Evolutionary conservation across 805 yeast species (phyloP).

Genomic region (Teunomyces tritomae): DNA sequence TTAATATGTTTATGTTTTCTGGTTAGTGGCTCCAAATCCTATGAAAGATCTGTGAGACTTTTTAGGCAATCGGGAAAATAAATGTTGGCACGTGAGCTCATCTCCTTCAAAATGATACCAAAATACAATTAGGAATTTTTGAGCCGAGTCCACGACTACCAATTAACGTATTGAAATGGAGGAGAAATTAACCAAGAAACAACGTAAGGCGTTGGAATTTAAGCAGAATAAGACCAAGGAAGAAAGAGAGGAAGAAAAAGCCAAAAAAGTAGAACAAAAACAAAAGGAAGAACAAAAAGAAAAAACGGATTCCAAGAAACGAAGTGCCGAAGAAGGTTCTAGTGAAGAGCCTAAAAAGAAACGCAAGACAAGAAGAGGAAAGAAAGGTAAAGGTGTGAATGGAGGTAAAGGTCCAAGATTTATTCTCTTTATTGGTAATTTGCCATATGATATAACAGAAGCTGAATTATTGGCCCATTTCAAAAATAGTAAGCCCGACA

Average conservation of each 20-base stretch:
- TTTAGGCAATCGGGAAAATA: background rate
- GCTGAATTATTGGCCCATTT: slow-evolving; percentile 70
- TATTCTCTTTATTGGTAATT: slow-evolving; percentile 84
- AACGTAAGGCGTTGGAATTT: slow-evolving; percentile 61
- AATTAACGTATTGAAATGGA: slow-evolving; percentile 5
- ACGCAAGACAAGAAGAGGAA: slow-evolving; percentile 75
- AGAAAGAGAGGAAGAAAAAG: slow-evolving; percentile 34
- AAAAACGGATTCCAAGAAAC: slow-evolving; percentile 26
- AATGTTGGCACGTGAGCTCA: slow-evolving; percentile 1
- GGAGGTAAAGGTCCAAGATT: slow-evolving; percentile 60
- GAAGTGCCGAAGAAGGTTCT: slow-evolving; percentile 11
- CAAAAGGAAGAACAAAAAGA: slow-evolving; percentile 28
- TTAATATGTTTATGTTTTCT: background rate
- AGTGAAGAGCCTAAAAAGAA: slow-evolving; percentile 29
- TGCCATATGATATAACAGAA: slow-evolving; percentile 69
- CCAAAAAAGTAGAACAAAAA: slow-evolving; percentile 31
- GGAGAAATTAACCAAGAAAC: slow-evolving; percentile 60
- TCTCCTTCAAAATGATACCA: background rate
- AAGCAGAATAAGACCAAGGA: slow-evolving; percentile 41
- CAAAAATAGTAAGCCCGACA: slow-evolving; percentile 67
- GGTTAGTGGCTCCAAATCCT: background rate
- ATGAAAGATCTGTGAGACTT: background rate
- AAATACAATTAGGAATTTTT: background rate
- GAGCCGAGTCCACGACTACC: background rate
- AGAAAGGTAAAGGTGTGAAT: slow-evolving; percentile 59